Conservation (phyloP, 306 rosid genomes). For the Morella rubra region DNA sequence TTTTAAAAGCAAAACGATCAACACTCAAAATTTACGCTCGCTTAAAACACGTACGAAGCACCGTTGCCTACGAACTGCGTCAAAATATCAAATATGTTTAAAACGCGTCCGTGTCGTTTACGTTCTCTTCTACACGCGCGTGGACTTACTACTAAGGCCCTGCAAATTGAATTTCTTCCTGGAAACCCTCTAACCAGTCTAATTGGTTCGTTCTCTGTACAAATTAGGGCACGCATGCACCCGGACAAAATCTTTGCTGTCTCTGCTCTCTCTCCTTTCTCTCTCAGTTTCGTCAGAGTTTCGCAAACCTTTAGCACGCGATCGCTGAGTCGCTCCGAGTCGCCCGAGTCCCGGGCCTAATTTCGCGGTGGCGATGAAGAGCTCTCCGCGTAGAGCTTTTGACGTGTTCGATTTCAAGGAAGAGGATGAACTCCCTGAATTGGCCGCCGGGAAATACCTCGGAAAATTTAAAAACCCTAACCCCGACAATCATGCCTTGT, state of each 20-base stretch:
- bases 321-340: conserved; percentile 19
- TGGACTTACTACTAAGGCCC: conserved; percentile 13
- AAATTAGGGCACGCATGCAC: conserved; percentile 27
- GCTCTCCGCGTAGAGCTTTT: conserved; percentile 46
- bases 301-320: not conserved
- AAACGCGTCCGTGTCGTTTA: not conserved
- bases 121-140: not conserved
- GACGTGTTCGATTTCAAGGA: conserved; percentile 60
- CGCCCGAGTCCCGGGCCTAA: conserved; percentile 20
- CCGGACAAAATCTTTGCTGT: not conserved
- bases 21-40: too few relatives aligned
- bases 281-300: conserved; percentile 29
- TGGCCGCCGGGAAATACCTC: conserved; percentile 27
- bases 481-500: conserved; percentile 19
- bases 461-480: conserved; percentile 42
- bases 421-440: conserved; percentile 49
- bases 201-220: not conserved
- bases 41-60: not conserved
- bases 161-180: not conserved
- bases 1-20: too few relatives aligned
- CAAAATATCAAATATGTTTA: too few relatives aligned
- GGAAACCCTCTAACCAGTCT: not conserved
- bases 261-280: not conserved
- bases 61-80: not conserved
- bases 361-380: conserved; percentile 42